Evolutionary conservation across 768 basidiomycete species (phyloP), one percentile per base, ranked within the genome.

Genomic region (Phaeolepiota aurea): DNA sequence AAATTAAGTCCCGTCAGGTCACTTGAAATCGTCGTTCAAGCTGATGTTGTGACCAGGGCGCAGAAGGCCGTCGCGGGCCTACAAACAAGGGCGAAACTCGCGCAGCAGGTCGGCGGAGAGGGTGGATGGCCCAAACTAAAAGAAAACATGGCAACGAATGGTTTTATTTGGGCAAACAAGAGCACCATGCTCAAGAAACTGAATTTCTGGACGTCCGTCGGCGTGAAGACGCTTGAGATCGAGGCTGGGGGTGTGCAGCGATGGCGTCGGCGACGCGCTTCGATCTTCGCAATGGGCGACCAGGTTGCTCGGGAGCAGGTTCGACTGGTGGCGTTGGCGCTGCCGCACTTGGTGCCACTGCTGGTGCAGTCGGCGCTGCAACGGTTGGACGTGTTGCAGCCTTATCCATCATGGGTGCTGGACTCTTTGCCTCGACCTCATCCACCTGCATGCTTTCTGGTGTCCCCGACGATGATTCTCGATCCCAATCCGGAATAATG

Each of bases 261-360:
- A 67, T 62, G 13, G 76, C 74, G 43, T 75, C 68, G 20, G 81
- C 80, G 15, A 84, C 82, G 34, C 84, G 66, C 61, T 77, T 82
- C 45, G 84, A 87, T 44, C 82, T 68, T 20, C 79, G 64, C 40
- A 79, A 51, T 0, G 72, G 69, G 32, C 61, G 63, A 30, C 63
- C 65, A 28, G 41, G 19, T 25, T 44, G 42, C 28, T 42, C 49
- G 0, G 18, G 36, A 5, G 40, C 33, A 20, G 16, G 5, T 19
- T 41, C 38, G 3, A 13, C 28, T 20, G 31, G 28, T 3, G 31
- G 36, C 15, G 34, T 16, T 19, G 18, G 13, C 30, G 30, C n/a
- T 28, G 38, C 5, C 14, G 14, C 23, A 15, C 7, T 9, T 18
- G 12, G n/a, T 4, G 25, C n/a, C 5, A 18, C 25, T 19, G 18